A percentile compares a stretch with the other conserved stretches of the same genome.
phyloP scores from a whole-genome alignment of 148 eudicot species.

The Nepenthes mirabilis region DNA sequence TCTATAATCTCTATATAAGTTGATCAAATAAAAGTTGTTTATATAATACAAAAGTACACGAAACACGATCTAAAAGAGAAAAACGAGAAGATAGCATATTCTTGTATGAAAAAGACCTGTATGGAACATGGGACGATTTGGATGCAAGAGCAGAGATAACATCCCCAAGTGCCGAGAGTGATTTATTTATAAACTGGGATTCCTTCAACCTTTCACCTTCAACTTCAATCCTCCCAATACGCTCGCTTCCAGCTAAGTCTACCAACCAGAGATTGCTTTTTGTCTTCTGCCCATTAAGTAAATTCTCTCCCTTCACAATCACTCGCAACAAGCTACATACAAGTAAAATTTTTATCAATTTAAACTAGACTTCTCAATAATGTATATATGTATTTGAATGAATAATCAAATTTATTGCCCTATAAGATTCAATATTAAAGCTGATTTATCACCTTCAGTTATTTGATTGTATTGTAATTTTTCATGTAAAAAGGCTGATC shows the following conservation, averaged over 20 bases:
- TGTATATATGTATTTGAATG: not conserved
- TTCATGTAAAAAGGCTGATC: not conserved
- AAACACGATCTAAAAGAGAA: not conserved
- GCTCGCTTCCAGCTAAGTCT: constrained; percentile 98
- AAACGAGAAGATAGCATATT: not conserved
- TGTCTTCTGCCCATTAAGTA: constrained; percentile 63
- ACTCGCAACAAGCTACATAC: constrained; percentile 76
- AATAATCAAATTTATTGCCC: not conserved
- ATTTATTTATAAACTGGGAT: constrained; percentile 90
- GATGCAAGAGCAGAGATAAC: constrained; percentile 94
- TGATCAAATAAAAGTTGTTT: not conserved
- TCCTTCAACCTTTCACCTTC: constrained; percentile 96
- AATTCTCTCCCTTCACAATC: constrained; percentile 55
- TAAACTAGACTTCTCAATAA: too few relatives aligned
- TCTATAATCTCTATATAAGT: not conserved
- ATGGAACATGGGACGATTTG: constrained; percentile 78
- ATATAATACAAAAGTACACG: not conserved
- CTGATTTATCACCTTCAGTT: too few relatives aligned
- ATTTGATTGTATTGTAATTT: not conserved
- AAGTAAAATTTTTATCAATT: not conserved
- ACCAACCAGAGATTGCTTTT: constrained; percentile 95
- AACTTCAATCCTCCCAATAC: constrained; percentile 79
- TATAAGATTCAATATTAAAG: too few relatives aligned
- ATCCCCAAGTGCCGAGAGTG: constrained; percentile 92
- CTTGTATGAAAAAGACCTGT: constrained; percentile 32